Percentiles rank a stretch among this genome's conserved stretches.
phyloP scores from a whole-genome alignment of 257 asterid genomes.

The Rehmannia glutinosa region DNA sequence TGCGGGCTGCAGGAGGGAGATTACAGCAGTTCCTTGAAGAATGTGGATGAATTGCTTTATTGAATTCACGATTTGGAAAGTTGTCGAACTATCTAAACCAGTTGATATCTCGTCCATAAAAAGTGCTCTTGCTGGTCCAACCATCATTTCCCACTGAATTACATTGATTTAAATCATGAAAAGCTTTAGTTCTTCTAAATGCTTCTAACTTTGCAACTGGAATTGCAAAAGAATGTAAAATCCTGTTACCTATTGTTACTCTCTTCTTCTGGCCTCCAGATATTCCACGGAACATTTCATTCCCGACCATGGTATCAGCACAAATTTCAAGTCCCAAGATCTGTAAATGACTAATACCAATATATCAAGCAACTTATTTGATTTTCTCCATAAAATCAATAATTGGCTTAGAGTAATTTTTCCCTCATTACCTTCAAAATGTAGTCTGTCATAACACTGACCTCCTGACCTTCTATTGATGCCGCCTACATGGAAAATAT shows the following conservation, averaged over 20 bases:
- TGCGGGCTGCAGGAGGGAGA: conserved; percentile 90
- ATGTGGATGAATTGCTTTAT: conserved; percentile 73
- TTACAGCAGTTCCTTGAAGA: conserved; percentile 73
- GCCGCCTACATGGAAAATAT: conserved; percentile 41
- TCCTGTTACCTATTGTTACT: conserved; percentile 62
- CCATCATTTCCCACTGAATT: conserved; percentile 81
- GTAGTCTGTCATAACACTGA: conserved; percentile 72
- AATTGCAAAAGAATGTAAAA: too few relatives aligned
- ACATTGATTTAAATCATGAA: not conserved
- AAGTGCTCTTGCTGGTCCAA: conserved; percentile 84
- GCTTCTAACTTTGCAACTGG: too few relatives aligned
- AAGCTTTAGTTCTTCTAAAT: too few relatives aligned
- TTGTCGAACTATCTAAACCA: conserved; percentile 89
- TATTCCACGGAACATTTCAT: conserved; percentile 79
- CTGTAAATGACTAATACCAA: conserved; percentile 24
- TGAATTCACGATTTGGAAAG: conserved; percentile 76
- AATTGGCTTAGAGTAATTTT: not conserved
- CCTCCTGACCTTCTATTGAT: conserved; percentile 77
- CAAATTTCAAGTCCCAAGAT: conserved; percentile 79
- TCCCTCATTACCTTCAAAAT: conserved; percentile 52
- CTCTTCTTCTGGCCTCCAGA: conserved; percentile 89
- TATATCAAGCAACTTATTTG: not conserved
- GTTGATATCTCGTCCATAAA: conserved; percentile 98
- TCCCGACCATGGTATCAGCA: conserved; percentile 83
- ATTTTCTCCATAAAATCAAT: not conserved